Conservation (phyloP, 331 rosid genomes). For the Rosa hybrid region DNA sequence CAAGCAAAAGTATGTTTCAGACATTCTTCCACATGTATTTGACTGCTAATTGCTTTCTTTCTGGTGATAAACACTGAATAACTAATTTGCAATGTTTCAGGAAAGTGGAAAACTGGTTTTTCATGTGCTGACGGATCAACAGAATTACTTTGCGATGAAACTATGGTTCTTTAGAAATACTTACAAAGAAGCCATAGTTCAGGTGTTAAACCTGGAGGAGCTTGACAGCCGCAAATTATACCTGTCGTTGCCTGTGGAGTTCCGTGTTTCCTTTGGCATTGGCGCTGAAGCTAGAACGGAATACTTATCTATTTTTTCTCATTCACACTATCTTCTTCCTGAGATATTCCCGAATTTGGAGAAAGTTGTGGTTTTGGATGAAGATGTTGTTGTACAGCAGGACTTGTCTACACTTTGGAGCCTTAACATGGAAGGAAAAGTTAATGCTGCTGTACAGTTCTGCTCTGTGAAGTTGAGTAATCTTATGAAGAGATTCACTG, state of each 20-base stretch:
- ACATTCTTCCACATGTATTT: constrained; percentile 14
- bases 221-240: constrained; percentile 43
- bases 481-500: constrained; percentile 63
- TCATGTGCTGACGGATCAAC: constrained; percentile 88
- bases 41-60: constrained; percentile 18
- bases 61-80: constrained; percentile 33
- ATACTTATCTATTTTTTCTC: constrained; percentile 84
- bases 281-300: constrained; percentile 65
- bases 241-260: constrained; percentile 73
- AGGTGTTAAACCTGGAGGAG: constrained; percentile 76
- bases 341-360: constrained; percentile 70
- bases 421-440: constrained; percentile 76
- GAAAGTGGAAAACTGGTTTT: constrained; percentile 76
- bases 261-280: constrained; percentile 60
- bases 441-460: constrained; percentile 77
- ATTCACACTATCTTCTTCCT: constrained; percentile 87
- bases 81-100: constrained; percentile 52
- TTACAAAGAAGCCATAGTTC: constrained; percentile 65
- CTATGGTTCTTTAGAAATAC: constrained; percentile 81
- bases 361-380: constrained; percentile 85
- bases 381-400: constrained; percentile 83
- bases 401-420: constrained; percentile 89
- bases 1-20: constrained; percentile 68
- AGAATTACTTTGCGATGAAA: constrained; percentile 91
- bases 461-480: constrained; percentile 78